These are phyloP conservation scores for Leccinum laetum DNA, from an alignment of 1,284 basidiomycete genomes.

Conservation along the genomic window DNA sequence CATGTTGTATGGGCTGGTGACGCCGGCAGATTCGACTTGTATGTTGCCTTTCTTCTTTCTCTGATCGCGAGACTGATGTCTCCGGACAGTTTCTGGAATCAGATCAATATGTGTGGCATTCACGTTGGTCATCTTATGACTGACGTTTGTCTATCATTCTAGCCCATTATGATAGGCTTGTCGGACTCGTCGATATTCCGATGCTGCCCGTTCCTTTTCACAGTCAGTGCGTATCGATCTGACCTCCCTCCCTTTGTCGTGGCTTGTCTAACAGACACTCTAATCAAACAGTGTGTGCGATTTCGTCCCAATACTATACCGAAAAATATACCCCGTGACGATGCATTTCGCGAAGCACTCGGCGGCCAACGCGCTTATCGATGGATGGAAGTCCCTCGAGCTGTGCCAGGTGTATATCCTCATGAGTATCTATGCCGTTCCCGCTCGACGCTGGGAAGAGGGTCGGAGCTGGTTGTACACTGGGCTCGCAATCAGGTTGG, in stretches of 20 bases:
- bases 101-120: constrained; percentile 58
- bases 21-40: constrained; percentile 86
- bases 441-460: constrained; percentile 80
- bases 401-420: constrained; percentile 66
- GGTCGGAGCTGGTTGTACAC: constrained; percentile 83
- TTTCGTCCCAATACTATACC: constrained; percentile 72
- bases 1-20: constrained; percentile 79
- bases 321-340: constrained; percentile 68
- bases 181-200: constrained; percentile 76
- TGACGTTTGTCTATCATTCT: constrained; percentile 5
- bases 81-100: constrained; percentile 56
- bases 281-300: constrained; percentile 61
- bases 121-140: too few relatives aligned
- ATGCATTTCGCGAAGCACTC: constrained; percentile 87
- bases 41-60: constrained; percentile 30
- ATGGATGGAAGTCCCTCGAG: constrained; percentile 75
- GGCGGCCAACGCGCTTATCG: constrained; percentile 74
- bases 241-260: not conserved
- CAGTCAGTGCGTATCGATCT: constrained; percentile 59
- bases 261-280: constrained; percentile 1
- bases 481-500: constrained; percentile 72
- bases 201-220: constrained; percentile 81
- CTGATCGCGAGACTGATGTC: constrained; percentile 8
- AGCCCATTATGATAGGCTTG: constrained; percentile 69
- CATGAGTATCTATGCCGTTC: constrained; percentile 78